These are phyloP conservation scores for Vigna reflexopilosa DNA, from an alignment of 306 rosid genomes.

Conservation along the genomic window DNA sequence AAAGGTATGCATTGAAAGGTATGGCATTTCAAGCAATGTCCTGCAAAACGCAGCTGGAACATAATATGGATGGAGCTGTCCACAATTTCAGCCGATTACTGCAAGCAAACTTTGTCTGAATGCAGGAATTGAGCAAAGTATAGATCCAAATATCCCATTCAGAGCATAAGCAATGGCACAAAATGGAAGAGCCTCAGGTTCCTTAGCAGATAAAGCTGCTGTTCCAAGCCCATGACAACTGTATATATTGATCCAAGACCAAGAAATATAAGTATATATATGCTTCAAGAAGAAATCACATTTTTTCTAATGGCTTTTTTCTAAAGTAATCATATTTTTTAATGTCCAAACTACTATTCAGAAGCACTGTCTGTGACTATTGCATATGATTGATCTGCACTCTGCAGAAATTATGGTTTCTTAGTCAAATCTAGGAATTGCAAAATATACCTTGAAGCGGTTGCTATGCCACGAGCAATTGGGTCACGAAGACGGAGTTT, in stretches of 20 bases:
- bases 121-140: constrained; percentile 78
- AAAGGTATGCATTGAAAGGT: not conserved
- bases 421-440: constrained; percentile 7
- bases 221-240: constrained; percentile 90
- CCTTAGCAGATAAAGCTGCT: constrained; percentile 87
- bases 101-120: constrained; percentile 76
- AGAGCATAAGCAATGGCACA: constrained; percentile 85
- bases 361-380: constrained; percentile 11
- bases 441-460: constrained; percentile 79
- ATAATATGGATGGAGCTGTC: not conserved
- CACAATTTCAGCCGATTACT: constrained; percentile 57
- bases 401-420: constrained; percentile 14
- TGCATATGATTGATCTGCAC: constrained; percentile 4
- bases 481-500: constrained; percentile 78
- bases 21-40: constrained; percentile 9
- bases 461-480: constrained; percentile 88
- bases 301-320: not conserved
- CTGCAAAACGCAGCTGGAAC: not conserved
- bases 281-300: not conserved
- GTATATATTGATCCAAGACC: constrained; percentile 24
- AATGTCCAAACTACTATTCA: constrained; percentile 20
- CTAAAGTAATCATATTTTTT: not conserved
- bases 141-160: constrained; percentile 81
- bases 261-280: not conserved
- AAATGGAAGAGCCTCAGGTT: constrained; percentile 94